A percentile compares a stretch with the other conserved stretches of the same genome.
phyloP scores from a whole-genome alignment of 495 filamentous ascomycete genomes.

The Penicillium angulare region DNA sequence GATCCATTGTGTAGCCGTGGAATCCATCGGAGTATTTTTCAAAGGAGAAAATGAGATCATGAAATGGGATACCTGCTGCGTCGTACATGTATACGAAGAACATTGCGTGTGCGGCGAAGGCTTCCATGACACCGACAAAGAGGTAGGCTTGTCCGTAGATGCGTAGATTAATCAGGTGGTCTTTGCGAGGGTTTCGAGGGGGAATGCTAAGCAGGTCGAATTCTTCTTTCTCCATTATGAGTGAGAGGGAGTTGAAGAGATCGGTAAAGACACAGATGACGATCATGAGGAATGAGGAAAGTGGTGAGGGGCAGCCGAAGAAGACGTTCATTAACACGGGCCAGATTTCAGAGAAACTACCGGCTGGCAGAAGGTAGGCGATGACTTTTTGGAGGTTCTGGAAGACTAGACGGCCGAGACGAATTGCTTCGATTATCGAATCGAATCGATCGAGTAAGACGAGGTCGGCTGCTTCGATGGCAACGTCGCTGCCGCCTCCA shows the following conservation, averaged over 20 bases:
- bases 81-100: constrained; percentile 51
- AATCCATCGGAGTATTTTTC: constrained; percentile 47
- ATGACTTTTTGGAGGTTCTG: constrained; percentile 62
- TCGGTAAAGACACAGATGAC: constrained; percentile 69
- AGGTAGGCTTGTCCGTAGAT: constrained; percentile 52
- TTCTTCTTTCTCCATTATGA: constrained; percentile 70
- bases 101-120: constrained; percentile 48
- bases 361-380: constrained; percentile 60
- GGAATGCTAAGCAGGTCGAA: constrained; percentile 63
- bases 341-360: constrained; percentile 72
- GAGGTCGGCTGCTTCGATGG: constrained; percentile 82
- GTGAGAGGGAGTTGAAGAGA: constrained; percentile 55
- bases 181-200: constrained; percentile 61
- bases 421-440: constrained; percentile 65
- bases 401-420: constrained; percentile 54
- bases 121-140: constrained; percentile 50
- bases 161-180: constrained; percentile 54
- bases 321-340: constrained; percentile 69
- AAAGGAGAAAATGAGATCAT: constrained; percentile 45
- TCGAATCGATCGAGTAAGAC: constrained; percentile 74
- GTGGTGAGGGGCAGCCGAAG: constrained; percentile 66
- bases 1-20: constrained; percentile 42
- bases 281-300: constrained; percentile 71
- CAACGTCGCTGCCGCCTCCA: constrained; percentile 57
- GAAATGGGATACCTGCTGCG: constrained; percentile 43